Base-by-base conservation (phyloP, 2,329 filamentous ascomycete genomes). In the Sarocladiaceae sp. region DNA sequence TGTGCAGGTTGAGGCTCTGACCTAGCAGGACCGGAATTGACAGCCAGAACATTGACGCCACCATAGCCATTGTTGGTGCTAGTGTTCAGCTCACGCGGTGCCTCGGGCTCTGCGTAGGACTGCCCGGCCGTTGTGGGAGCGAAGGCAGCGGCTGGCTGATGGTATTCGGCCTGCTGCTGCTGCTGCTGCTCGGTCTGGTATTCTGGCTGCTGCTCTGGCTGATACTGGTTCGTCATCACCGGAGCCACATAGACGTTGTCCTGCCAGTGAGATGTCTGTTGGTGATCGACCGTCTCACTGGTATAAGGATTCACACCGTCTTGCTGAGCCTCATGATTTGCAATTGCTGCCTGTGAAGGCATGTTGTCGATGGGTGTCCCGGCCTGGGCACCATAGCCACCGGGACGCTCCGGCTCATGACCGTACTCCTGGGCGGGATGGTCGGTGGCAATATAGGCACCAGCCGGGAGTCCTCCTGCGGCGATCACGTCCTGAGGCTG, bases 271-370 rank as follows among this genome's bases (percentile, higher is more conserved):
- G 40, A 26, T 46, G 33, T 37, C 26, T 53, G 39, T 46, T 23
- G 50, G 17, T 55, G 59, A 22, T 57, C 58, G 12, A 73, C 56
- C 1, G 74, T 71, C 58, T 78, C 70, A 56, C 69, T 75, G 28
- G 73, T 81, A 57, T 83, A 82, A 2, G 79, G 79, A 58, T 83
- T 83, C 35, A 82, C 70, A 6, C 79, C 78, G 54, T 83, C 79
- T 56, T 78, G 66, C 53, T 71, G 67, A 2, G 77, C 79, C 54
- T 78, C 71, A 53, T 75, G 67, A 57, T 73, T 71, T 54, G 79
- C 71, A 47, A 79, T 64, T 51, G 73, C 72, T 8, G 77, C 79
- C 52, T 77, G 70, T 5, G 76, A 78, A 26, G 74, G 75, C 25
- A 76, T 70, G 51, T 75, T 71, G 17, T 76, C 74, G 58, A 79